Conservation (phyloP, 768 basidiomycete genomes). For the Xerocomellus intermedius region DNA sequence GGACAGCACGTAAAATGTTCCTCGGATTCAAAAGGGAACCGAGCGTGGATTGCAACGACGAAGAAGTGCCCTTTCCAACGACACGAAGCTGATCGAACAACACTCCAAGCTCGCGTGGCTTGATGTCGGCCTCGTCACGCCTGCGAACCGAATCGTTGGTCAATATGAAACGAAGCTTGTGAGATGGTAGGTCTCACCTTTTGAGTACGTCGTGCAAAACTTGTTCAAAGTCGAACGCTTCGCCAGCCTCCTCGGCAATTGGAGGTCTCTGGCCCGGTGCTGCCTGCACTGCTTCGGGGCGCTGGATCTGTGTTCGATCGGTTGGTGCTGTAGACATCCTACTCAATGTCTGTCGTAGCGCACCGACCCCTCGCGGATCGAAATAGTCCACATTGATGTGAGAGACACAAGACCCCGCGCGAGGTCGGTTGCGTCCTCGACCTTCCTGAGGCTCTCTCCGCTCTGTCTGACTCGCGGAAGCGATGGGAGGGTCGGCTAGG, state of each 20-base stretch:
- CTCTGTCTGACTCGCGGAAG: background rate
- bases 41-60: slow-evolving; percentile 56
- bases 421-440: background rate
- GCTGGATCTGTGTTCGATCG: background rate
- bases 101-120: slow-evolving; percentile 57
- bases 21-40: slow-evolving; percentile 60
- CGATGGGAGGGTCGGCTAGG: slow-evolving; percentile 1
- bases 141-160: slow-evolving; percentile 29
- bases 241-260: slow-evolving; percentile 4
- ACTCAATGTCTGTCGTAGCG: slow-evolving; percentile 18
- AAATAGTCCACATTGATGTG: slow-evolving; percentile 49
- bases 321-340: slow-evolving; percentile 15
- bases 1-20: slow-evolving; percentile 42
- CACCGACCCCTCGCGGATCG: slow-evolving; percentile 48
- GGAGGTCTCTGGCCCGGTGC: background rate
- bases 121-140: slow-evolving; percentile 47
- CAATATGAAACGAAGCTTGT: background rate
- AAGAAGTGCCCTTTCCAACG: slow-evolving; percentile 55
- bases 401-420: slow-evolving; percentile 18
- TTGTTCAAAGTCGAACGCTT: slow-evolving; percentile 34
- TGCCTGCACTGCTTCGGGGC: background rate
- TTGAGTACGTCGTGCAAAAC: slow-evolving; percentile 25
- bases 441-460: background rate
- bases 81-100: slow-evolving; percentile 58
- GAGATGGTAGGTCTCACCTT: slow-evolving; percentile 9